Evolutionary conservation across 176 grass and related monocot species (phyloP), one percentile per base, ranked within the genome.

Genomic region (Saccharum officinarum): DNA sequence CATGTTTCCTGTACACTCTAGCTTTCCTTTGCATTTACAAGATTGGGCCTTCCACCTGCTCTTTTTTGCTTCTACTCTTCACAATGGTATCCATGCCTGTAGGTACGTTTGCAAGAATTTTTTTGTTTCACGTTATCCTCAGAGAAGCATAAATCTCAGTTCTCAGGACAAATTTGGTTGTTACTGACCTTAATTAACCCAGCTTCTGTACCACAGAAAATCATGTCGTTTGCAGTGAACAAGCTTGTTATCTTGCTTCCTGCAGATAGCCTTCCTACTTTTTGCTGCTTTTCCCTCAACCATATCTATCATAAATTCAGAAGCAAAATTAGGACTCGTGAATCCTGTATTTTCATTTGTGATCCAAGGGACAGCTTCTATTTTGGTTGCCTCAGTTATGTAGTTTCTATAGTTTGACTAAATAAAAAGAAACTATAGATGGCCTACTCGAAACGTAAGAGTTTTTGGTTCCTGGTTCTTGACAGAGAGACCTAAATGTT

Each of bases 271-370:
- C 93, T 94, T 46, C 92, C 97, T 77, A 96, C 91, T 75, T 90
- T 99, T 79, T 96, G 92, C 76, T 92, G 87, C 62, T 91, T 92
- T 79, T 92, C 97, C 91, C 93, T 94, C 90, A 99, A 86, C 93
- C 93, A 96, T 86, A 99, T 96, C 97, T 99, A 39, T 78, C 28
- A 67, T 41, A 71, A 49, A 92, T 62, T 28, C 47, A 80, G 46
- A 90, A 47, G 52, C 60, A 87, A 6, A 79, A 75, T 87, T 81
- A 80, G 55, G 8, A 57, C 45, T 76, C 4, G 3, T 37, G 7
- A 75, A 63, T 61, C 81, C 17, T 90, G 7, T 68, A 63, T 37
- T 40, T 62, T 61, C n/a, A 25, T 60, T 66, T 79, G 18, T 70
- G 47, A 78, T 38, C 38, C 41, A 72, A 50, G 52, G 50, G 22